A percentile compares a stretch with the other conserved stretches of the same genome.
These are phyloP conservation scores for Penicillium frequentans DNA, from an alignment of 2,329 filamentous ascomycete species.

Conservation along the genomic window DNA sequence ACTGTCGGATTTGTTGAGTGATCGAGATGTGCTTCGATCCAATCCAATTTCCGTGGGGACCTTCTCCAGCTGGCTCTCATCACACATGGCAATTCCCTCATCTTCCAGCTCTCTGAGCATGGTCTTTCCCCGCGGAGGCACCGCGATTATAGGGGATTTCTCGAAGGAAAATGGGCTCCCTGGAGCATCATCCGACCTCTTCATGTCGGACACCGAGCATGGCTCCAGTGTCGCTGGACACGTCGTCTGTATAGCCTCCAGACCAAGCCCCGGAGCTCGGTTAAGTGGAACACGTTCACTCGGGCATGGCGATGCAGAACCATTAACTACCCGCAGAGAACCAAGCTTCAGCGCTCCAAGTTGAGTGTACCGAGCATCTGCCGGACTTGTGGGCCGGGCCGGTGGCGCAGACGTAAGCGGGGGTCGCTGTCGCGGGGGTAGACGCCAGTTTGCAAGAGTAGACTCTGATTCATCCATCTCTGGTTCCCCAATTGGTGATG, in stretches of 20 bases:
- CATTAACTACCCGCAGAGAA: constrained; percentile 42
- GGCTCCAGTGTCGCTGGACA: constrained; percentile 4
- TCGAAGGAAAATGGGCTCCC: constrained; percentile 38
- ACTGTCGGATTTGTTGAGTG: constrained; percentile 37
- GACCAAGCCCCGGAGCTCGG: constrained; percentile 16
- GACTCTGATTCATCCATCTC: constrained; percentile 14
- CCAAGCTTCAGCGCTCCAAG: constrained; percentile 41
- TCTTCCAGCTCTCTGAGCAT: constrained; percentile 23
- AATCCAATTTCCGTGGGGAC: constrained; percentile 6
- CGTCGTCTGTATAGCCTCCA: constrained; percentile 10
- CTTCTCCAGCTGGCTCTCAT: constrained; percentile 17
- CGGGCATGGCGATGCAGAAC: constrained; percentile 37
- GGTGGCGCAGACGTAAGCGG: constrained; percentile 7
- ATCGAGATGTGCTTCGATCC: constrained; percentile 20
- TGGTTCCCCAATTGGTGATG: constrained; percentile 26
- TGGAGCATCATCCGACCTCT: constrained; percentile 25
- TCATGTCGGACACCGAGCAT: constrained; percentile 11
- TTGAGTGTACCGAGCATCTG: constrained; percentile 39
- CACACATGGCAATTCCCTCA: constrained; percentile 22
- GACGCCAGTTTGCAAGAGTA: constrained; percentile 18
- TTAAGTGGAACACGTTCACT: constrained; percentile 33
- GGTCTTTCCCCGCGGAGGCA: constrained; percentile 3
- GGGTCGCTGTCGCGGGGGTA: constrained; percentile 17
- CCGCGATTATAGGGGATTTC: constrained; percentile 28
- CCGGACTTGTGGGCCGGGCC: constrained; percentile 26